Percentiles rank a stretch among this genome's conserved stretches.
phyloP scores from a whole-genome alignment of 192 early-diverging fungal genomes.

The Podila epigama region DNA sequence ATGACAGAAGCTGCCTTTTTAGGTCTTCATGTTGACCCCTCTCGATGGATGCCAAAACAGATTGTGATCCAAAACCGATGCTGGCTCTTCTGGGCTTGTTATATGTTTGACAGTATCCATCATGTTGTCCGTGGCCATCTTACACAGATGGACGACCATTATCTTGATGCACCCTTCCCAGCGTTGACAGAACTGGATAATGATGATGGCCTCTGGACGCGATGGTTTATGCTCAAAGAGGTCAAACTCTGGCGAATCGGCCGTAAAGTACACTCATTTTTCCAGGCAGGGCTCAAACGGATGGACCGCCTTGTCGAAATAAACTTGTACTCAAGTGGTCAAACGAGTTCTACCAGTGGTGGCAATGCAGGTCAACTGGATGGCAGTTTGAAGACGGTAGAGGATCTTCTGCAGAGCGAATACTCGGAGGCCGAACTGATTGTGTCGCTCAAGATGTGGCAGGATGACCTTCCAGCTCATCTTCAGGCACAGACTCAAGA shows the following conservation, averaged over 20 bases:
- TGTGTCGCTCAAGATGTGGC: conserved; percentile 35
- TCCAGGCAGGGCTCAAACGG: conserved; percentile 23
- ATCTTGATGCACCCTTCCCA: conserved; percentile 33
- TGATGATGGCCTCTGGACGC: conserved; percentile 43
- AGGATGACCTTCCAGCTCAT: conserved; percentile 15
- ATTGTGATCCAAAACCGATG: conserved; percentile 36
- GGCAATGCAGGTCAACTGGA: not conserved
- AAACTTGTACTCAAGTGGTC: too few relatives aligned
- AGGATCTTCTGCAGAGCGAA: conserved; percentile 20
- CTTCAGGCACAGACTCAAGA: conserved; percentile 12
- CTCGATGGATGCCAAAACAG: conserved; percentile 44
- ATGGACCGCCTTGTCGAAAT: conserved; percentile 28
- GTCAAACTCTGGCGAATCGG: conserved; percentile 40
- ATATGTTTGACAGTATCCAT: conserved; percentile 41
- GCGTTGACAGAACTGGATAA: conserved; percentile 29
- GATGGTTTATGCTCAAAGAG: conserved; percentile 49
- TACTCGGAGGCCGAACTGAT: conserved; percentile 37
- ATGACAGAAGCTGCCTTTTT: conserved; percentile 31
- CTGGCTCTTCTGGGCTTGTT: conserved; percentile 43
- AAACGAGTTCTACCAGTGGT: not conserved
- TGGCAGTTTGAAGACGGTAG: not conserved
- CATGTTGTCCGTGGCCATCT: conserved; percentile 36
- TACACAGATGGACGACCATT: conserved; percentile 36
- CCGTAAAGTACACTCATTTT: conserved; percentile 38
- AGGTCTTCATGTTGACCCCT: conserved; percentile 27